phyloP scores from a whole-genome alignment of 2,329 filamentous ascomycete genomes.

The Xylariales sp. region DNA sequence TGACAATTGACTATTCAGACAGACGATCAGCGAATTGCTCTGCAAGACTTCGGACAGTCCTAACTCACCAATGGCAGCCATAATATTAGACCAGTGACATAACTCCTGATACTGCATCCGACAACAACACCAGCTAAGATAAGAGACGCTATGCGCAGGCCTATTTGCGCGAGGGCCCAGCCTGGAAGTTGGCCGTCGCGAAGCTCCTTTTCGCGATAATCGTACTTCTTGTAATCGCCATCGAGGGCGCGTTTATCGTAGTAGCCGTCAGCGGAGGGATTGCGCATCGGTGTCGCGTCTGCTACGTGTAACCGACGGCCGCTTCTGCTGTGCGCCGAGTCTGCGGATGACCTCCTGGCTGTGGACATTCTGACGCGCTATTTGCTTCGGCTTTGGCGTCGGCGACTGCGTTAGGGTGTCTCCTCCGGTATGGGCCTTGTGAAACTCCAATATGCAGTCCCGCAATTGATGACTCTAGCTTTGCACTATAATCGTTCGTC shows the following conservation, averaged over 20 bases:
- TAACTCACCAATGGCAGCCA: constrained; percentile 4
- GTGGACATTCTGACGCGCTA: constrained; percentile 3
- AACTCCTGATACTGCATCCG: constrained; percentile 5
- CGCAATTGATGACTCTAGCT: no score
- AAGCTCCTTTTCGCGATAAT: neutral
- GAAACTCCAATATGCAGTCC: no score
- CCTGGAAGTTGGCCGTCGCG: neutral
- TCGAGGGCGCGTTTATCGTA: neutral
- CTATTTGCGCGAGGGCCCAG: constrained; percentile 6
- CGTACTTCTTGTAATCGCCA: constrained; percentile 5
- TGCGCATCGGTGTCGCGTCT: neutral
- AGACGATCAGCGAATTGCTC: neutral
- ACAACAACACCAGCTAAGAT: constrained; percentile 4
- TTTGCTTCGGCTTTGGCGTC: no score
- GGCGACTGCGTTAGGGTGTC: no score
- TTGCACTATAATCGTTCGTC: no score
- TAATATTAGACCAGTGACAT: constrained; percentile 4
- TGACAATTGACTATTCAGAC: neutral
- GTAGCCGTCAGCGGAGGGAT: constrained; percentile 3
- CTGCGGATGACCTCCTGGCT: neutral
- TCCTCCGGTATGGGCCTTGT: no score
- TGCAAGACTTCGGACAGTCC: neutral
- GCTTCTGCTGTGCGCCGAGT: constrained; percentile 1
- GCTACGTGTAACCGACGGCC: neutral
- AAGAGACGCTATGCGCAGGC: constrained; percentile 7